These are phyloP conservation scores for Mucor piriformis DNA, from an alignment of 371 early-diverging fungal genomes.

Conservation along the genomic window DNA sequence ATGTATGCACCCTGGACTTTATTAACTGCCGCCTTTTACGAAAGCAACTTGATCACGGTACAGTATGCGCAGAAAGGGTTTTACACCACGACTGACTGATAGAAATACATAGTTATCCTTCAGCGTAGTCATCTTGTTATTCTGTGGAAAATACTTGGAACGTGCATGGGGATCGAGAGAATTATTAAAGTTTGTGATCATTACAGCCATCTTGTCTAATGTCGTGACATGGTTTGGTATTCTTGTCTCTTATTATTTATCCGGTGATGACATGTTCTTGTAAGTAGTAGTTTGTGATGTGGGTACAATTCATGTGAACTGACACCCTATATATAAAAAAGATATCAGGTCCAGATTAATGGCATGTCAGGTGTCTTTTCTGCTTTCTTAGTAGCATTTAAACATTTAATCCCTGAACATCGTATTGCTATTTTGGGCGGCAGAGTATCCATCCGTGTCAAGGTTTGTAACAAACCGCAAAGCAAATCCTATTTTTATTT, in stretches of 20 bases:
- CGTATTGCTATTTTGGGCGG: conserved; percentile 55
- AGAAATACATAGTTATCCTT: not conserved
- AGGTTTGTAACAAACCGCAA: conserved; percentile 43
- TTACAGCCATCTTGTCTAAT: conserved; percentile 61
- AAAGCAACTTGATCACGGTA: conserved; percentile 44
- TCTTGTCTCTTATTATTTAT: conserved; percentile 60
- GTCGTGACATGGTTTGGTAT: conserved; percentile 60
- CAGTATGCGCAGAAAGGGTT: no score
- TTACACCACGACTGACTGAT: no score
- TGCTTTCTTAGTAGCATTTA: conserved; percentile 79
- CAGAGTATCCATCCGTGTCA: conserved; percentile 67
- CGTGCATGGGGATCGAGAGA: conserved; percentile 77
- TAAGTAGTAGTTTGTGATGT: conserved; percentile 39
- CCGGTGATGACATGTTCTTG: conserved; percentile 60
- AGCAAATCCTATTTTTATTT: not conserved
- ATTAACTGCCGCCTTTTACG: conserved; percentile 46
- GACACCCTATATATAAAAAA: conserved; percentile 7
- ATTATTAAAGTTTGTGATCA: conserved; percentile 62
- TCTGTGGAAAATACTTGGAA: conserved; percentile 78
- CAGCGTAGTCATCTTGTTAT: conserved; percentile 50
- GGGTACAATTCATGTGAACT: not conserved
- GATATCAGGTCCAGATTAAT: conserved; percentile 58
- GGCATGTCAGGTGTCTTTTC: conserved; percentile 72
- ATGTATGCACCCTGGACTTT: conserved; percentile 53
- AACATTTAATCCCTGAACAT: conserved; percentile 73